Evolutionary conservation across 1,284 basidiomycete genomes (phyloP).

Genomic region (Cerioporus squamosus): DNA sequence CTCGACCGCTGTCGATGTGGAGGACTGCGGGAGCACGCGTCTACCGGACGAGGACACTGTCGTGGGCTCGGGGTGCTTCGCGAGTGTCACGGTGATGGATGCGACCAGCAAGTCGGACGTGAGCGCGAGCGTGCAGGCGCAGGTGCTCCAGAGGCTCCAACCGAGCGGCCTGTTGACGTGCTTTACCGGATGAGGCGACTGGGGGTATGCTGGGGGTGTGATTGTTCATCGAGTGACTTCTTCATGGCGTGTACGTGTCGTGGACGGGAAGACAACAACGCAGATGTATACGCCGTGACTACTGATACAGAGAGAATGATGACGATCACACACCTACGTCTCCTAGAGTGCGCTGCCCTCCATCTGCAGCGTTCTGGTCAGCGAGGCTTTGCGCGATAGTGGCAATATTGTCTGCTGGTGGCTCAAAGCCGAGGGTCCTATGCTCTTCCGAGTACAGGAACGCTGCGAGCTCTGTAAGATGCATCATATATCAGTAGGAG

Average conservation of each 20-base stretch:
- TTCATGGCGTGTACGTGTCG: too few relatives aligned
- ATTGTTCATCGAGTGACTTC: too few relatives aligned
- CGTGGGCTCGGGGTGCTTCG: constrained; percentile 42
- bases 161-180: constrained; percentile 5
- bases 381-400: constrained; percentile 8
- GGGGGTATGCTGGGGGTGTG: neutral
- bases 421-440: constrained; percentile 1
- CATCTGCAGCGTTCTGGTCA: constrained; percentile 7
- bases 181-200: neutral
- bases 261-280: neutral
- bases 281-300: neutral
- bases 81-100: constrained; percentile 51
- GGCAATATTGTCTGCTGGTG: constrained; percentile 5
- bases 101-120: constrained; percentile 50
- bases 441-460: constrained; percentile 10
- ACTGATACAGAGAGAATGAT: too few relatives aligned
- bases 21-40: constrained; percentile 44
- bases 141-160: constrained; percentile 41
- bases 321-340: neutral
- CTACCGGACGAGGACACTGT: constrained; percentile 36
- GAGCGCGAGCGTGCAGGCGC: constrained; percentile 40
- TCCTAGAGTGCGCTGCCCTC: neutral
- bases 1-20: constrained; percentile 41
- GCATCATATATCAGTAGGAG: neutral
- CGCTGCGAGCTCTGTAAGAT: neutral